Percentiles rank a stretch among this genome's conserved stretches.
phyloP scores from a whole-genome alignment of 164 flowering plant species.

The Umbilicus rupestris region DNA sequence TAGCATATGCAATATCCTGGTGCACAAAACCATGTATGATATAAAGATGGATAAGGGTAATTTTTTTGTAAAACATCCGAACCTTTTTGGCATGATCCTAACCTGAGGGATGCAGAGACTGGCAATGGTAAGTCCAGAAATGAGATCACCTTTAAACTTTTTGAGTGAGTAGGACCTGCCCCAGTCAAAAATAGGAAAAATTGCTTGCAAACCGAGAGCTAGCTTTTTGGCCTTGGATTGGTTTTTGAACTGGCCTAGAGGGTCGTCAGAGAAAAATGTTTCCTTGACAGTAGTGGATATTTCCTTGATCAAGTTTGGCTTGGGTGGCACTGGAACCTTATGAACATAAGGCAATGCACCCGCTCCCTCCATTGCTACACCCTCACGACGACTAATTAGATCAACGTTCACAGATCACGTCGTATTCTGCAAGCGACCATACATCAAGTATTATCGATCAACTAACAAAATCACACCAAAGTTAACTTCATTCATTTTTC shows the following conservation, averaged over 20 bases:
- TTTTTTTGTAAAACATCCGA: background rate
- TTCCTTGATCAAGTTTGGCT: constrained; percentile 46
- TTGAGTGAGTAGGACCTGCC: constrained; percentile 39
- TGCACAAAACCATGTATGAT: background rate
- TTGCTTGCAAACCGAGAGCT: constrained; percentile 47
- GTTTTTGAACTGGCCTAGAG: constrained; percentile 59
- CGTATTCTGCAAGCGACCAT: background rate
- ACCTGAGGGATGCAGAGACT: constrained; percentile 89
- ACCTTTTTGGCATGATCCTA: background rate
- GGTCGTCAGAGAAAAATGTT: constrained; percentile 67
- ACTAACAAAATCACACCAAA: background rate
- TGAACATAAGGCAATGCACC: constrained; percentile 27
- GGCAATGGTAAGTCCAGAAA: constrained; percentile 80
- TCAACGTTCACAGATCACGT: background rate
- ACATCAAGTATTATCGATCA: background rate
- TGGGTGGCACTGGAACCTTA: constrained; percentile 56
- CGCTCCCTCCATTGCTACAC: constrained; percentile 13
- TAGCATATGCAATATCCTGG: constrained; percentile 68
- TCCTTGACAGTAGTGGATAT: constrained; percentile 37
- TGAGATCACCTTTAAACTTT: constrained; percentile 57
- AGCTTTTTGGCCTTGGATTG: constrained; percentile 48
- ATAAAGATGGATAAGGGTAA: background rate
- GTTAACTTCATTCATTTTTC: too few relatives aligned
- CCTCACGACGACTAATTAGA: background rate
- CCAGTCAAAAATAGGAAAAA: constrained; percentile 75